A percentile compares a stretch with the other conserved stretches of the same genome.
Conservation (phyloP, 805 yeast genomes). For the Candida manassasensis region DNA sequence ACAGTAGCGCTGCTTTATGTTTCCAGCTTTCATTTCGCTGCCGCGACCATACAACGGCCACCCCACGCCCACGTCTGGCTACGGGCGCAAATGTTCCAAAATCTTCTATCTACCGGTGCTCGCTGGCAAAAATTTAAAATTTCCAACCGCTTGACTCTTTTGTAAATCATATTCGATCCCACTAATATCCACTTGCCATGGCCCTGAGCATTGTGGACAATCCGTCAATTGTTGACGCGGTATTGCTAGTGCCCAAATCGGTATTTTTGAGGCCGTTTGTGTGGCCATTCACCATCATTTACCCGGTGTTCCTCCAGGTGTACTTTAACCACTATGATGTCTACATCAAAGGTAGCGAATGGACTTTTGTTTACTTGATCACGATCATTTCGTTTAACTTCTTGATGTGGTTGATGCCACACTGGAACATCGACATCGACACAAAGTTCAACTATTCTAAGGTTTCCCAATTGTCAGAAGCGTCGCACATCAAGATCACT, state of each 20-base stretch:
- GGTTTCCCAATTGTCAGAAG: constrained; percentile 53
- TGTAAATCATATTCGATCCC: too few relatives aligned
- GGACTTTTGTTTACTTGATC: constrained; percentile 90
- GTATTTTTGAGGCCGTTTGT: constrained; percentile 65
- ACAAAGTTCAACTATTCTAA: constrained; percentile 62
- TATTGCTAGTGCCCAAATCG: constrained; percentile 68
- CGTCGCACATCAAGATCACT: constrained; percentile 66
- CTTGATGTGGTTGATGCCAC: constrained; percentile 83
- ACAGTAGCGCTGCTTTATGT: too few relatives aligned
- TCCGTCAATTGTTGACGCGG: constrained; percentile 66
- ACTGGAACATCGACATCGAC: constrained; percentile 77
- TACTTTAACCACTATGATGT: constrained; percentile 68
- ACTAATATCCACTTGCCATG: too few relatives aligned
- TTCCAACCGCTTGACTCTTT: too few relatives aligned
- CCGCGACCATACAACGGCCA: too few relatives aligned
- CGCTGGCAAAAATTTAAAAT: constrained; percentile 1
- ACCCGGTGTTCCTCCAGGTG: constrained; percentile 67
- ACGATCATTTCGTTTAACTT: constrained; percentile 68
- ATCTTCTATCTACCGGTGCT: not conserved
- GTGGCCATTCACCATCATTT: constrained; percentile 74
- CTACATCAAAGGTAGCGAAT: constrained; percentile 84
- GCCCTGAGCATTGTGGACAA: constrained; percentile 52
- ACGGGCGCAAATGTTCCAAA: not conserved
- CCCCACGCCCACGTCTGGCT: too few relatives aligned
- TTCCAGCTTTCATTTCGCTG: too few relatives aligned